A percentile compares a stretch with the other conserved stretches of the same genome.
Evolutionary conservation across 306 rosid species (phyloP).

Genomic region (Hippophae gyantsensis): DNA sequence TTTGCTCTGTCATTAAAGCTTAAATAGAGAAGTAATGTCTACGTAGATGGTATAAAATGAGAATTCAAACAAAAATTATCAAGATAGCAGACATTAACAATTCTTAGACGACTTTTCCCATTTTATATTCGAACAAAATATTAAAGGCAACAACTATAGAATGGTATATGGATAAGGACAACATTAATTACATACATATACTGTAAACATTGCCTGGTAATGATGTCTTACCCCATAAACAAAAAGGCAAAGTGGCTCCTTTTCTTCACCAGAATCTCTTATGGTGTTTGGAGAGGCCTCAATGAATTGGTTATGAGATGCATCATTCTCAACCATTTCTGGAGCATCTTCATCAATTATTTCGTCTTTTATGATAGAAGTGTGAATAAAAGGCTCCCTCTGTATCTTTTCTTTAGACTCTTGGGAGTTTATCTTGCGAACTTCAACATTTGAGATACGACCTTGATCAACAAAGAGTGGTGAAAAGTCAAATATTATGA

Average conservation of each 20-base stretch:
- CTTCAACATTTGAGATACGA: constrained; percentile 63
- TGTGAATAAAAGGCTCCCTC: constrained; percentile 25
- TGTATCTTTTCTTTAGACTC: constrained; percentile 32
- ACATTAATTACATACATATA: not conserved
- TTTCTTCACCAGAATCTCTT: constrained; percentile 40
- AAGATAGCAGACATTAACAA: too few species aligned
- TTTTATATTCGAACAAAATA: not conserved
- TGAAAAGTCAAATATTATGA: not conserved
- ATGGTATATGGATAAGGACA: not conserved
- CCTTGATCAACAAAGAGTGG: constrained; percentile 39
- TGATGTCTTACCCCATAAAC: constrained; percentile 72
- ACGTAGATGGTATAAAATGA: too few species aligned
- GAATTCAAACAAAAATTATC: too few species aligned
- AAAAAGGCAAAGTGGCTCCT: constrained; percentile 47
- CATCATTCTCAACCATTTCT: constrained; percentile 28
- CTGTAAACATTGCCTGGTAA: constrained; percentile 11
- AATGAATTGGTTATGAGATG: constrained; percentile 23
- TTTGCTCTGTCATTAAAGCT: too few species aligned
- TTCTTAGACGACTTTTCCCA: not conserved
- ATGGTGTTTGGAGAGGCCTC: constrained; percentile 31
- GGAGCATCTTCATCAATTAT: constrained; percentile 28
- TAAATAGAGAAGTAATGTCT: too few species aligned
- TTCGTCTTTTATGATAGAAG: constrained; percentile 30
- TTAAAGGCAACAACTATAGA: not conserved
- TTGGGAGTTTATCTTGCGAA: constrained; percentile 57